Evolutionary conservation across 805 yeast species (phyloP).

Genomic region (Barnettozyma vustinii): DNA sequence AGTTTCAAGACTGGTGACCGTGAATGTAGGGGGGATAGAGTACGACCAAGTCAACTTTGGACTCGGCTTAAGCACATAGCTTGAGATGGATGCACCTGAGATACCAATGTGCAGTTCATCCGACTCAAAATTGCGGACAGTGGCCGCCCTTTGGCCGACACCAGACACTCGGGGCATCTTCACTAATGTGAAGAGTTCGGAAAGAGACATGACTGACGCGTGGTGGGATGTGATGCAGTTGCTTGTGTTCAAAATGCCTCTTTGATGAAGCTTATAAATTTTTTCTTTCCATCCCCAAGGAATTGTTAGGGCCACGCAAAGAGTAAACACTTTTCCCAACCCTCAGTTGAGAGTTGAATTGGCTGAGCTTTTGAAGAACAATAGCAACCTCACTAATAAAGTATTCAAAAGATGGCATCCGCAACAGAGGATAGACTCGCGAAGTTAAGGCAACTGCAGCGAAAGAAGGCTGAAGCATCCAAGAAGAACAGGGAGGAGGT

Average conservation of each 20-base stretch:
- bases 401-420: neutral
- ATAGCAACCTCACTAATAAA: neutral
- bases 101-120: conserved; percentile 25
- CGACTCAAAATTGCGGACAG: conserved; percentile 11
- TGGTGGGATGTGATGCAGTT: neutral
- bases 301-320: neutral
- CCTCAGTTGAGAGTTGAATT: too few relatives aligned
- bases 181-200: conserved; percentile 19
- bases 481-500: conserved; percentile 33
- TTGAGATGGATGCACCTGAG: conserved; percentile 25
- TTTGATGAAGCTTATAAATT: neutral
- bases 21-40: conserved; percentile 41
- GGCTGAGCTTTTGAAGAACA: neutral
- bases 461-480: conserved; percentile 25
- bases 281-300: neutral
- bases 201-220: conserved; percentile 17
- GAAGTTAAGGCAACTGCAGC: conserved; percentile 26
- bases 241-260: neutral
- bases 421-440: conserved; percentile 12
- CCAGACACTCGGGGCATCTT: conserved; percentile 24
- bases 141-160: conserved; percentile 13
- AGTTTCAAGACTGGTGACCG: conserved; percentile 27
- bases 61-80: conserved; percentile 42
- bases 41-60: conserved; percentile 50
- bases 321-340: neutral